phyloP scores from a whole-genome alignment of 1,284 basidiomycete genomes.

The Tetrapyrgos nigripes region DNA sequence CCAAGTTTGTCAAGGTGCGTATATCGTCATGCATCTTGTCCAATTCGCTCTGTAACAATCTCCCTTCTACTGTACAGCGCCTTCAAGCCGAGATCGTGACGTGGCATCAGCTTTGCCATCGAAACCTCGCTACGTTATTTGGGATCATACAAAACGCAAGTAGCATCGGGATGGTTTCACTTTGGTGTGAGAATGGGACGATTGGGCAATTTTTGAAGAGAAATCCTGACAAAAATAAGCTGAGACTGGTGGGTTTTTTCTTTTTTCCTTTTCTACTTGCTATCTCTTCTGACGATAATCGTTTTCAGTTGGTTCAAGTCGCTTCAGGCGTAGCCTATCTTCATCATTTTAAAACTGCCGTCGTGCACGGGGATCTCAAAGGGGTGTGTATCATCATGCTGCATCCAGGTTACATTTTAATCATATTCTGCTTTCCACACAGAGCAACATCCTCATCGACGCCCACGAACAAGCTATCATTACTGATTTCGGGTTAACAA shows the following conservation, averaged over 20 bases:
- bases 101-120: slow-evolving; percentile 60
- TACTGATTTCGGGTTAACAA: slow-evolving; percentile 65
- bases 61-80: slow-evolving; percentile 37
- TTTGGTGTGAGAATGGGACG: slow-evolving; percentile 64
- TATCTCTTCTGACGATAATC: background rate
- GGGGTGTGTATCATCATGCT: slow-evolving; percentile 43
- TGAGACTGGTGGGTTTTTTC: slow-evolving; percentile 48
- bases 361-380: slow-evolving; percentile 65
- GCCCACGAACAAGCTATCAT: slow-evolving; percentile 55
- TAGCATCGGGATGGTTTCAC: slow-evolving; percentile 64
- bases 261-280: background rate
- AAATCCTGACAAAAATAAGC: slow-evolving; percentile 45
- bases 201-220: slow-evolving; percentile 52
- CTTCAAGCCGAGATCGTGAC: slow-evolving; percentile 57
- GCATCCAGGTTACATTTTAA: background rate
- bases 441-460: slow-evolving; percentile 65
- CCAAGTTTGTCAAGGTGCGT: slow-evolving; percentile 54
- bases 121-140: slow-evolving; percentile 55
- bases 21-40: background rate
- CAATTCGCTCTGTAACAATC: background rate
- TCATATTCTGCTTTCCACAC: background rate
- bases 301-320: slow-evolving; percentile 51
- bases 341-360: slow-evolving; percentile 54
- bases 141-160: slow-evolving; percentile 54
- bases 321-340: slow-evolving; percentile 60